Percentiles rank a stretch among this genome's conserved stretches.
Conservation (phyloP, 495 filamentous ascomycete genomes). For the Entonaema liquescens region DNA sequence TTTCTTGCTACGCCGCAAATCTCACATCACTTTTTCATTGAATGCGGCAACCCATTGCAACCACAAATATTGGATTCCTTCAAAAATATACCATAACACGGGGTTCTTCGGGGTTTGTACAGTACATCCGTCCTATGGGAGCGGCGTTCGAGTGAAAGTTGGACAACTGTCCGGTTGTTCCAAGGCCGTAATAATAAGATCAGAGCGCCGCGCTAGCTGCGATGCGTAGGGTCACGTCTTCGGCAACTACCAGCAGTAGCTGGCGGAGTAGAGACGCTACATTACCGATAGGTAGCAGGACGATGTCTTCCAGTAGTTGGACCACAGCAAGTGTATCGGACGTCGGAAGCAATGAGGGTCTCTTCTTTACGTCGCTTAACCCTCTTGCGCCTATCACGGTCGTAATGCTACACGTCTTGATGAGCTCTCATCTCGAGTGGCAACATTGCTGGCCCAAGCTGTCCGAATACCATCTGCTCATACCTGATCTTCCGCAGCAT, state of each 20-base stretch:
- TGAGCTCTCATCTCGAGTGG: conserved; percentile 50
- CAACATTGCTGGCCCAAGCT: conserved; percentile 43
- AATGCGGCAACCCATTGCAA: neutral
- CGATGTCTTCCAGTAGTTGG: conserved; percentile 38
- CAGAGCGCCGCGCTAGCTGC: neutral
- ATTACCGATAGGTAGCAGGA: conserved; percentile 16
- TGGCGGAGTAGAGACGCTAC: conserved; percentile 24
- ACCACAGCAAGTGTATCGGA: conserved; percentile 13
- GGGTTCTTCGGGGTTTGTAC: neutral
- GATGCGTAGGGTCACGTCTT: conserved; percentile 32
- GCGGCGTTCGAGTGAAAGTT: conserved; percentile 1
- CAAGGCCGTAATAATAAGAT: conserved; percentile 11
- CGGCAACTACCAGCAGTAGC: conserved; percentile 17
- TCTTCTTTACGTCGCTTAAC: conserved; percentile 35
- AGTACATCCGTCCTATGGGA: neutral
- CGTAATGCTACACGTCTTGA: conserved; percentile 47
- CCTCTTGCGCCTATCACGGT: conserved; percentile 41
- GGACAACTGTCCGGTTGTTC: conserved; percentile 1
- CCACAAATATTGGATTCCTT: neutral
- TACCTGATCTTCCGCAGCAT: conserved; percentile 48
- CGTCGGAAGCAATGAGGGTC: conserved; percentile 3
- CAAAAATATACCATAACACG: neutral
- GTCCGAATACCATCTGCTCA: conserved; percentile 47
- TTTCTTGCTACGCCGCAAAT: conserved; percentile 16
- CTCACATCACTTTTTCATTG: neutral